These are phyloP conservation scores for Remersonia thermophila DNA, from an alignment of 2,329 filamentous ascomycete species.

Conservation along the genomic window DNA sequence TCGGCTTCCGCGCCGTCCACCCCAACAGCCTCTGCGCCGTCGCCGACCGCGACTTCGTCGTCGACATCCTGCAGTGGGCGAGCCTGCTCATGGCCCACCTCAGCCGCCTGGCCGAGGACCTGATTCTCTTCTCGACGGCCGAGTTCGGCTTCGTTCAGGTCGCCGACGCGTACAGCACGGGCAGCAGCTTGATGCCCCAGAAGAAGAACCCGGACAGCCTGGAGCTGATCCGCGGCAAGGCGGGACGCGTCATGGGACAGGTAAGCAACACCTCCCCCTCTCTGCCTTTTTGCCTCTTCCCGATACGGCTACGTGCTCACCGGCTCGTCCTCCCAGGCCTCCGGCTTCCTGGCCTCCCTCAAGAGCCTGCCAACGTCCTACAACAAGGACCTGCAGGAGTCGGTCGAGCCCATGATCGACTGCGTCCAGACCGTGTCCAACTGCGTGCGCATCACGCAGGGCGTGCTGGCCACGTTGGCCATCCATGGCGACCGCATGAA, in stretches of 20 bases:
- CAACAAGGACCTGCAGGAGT: conserved; percentile 89
- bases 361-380: conserved; percentile 68
- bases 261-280: conserved; percentile 38
- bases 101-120: conserved; percentile 65
- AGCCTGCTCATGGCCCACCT: conserved; percentile 69
- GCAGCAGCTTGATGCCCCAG: conserved; percentile 65
- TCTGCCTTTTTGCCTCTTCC: not conserved
- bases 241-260: conserved; percentile 64
- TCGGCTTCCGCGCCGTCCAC: conserved; percentile 50
- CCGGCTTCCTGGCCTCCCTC: conserved; percentile 62
- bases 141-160: conserved; percentile 68
- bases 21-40: conserved; percentile 48
- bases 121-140: conserved; percentile 68
- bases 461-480: conserved; percentile 62
- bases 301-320: no score
- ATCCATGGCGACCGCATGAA: conserved; percentile 64
- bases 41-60: conserved; percentile 68
- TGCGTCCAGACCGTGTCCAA: conserved; percentile 70
- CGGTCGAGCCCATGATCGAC: conserved; percentile 74
- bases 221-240: conserved; percentile 61
- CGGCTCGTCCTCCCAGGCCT: conserved; percentile 5
- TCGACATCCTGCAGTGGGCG: conserved; percentile 72
- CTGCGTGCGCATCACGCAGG: conserved; percentile 71
- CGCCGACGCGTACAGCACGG: conserved; percentile 70
- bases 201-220: conserved; percentile 75